Base-by-base conservation (phyloP, 2,329 filamentous ascomycete genomes). In the Cladosporium sp. region DNA sequence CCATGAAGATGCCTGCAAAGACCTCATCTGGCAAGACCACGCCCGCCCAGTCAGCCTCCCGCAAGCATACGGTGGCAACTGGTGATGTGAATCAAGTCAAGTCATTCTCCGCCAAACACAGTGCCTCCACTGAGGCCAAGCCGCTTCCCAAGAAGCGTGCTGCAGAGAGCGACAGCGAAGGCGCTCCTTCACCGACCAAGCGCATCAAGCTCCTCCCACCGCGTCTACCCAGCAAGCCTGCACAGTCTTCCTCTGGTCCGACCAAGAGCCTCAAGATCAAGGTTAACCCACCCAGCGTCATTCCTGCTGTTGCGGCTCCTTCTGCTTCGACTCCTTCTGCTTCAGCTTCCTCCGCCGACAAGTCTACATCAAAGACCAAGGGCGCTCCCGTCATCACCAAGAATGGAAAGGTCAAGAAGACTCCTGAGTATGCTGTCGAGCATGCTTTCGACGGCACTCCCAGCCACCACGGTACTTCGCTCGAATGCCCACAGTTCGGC, bases 321-420 rank as follows among this genome's bases (percentile, higher is more conserved):
- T 30, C n/a, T 18, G 47, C 18, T 34, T 11, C 34, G 10, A 11
- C 34, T 14, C 34, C 34, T 36, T 36, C 34, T 36, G 34, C 34
- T 36, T 8, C 44, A 7, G 26, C 44, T 51, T 32, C 59, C 8
- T 44, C 34, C 11, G 21, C n/a, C 58, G 26, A 47, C 18, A 59
- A 59, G 36, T 11, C 24, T 4, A 51, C 49, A 30, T 11, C 44
- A 3, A 61, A 61, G 44, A 12, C 44, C 41, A 51, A 51, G 38
- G 44, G 44, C 34, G 59, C 28, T 38, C 44, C 59, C 7, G 57
- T 63, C 34, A 63, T 63, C 60, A 63, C 60, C 60, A 63, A 63
- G 34, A 63, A 61, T 36, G 51, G 57, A 49, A 66, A 61, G n/a
- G 47, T 62, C 64, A 66, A 65, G 55, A 65, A 65, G 63, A 59